phyloP scores from a whole-genome alignment of 768 basidiomycete species.

The Mrakia hoshinonis region DNA sequence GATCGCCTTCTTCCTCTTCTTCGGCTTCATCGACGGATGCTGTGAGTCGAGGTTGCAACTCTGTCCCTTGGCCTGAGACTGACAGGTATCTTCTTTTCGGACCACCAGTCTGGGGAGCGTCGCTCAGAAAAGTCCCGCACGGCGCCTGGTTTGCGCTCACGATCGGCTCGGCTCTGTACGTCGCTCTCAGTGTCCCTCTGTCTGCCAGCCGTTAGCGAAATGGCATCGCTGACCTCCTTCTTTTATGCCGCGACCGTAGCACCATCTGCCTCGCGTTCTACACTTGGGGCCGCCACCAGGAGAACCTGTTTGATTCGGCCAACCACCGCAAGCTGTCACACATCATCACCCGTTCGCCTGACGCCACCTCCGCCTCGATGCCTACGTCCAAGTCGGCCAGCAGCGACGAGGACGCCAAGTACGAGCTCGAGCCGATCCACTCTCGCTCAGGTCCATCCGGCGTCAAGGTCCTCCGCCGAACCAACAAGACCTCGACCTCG shows the following conservation, averaged over 20 bases:
- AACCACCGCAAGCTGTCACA: constrained; percentile 21
- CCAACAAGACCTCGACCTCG: too few species aligned
- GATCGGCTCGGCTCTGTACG: constrained; percentile 51
- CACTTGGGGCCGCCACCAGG: constrained; percentile 49
- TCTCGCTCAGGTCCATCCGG: constrained; percentile 59
- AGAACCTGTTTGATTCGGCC: background rate
- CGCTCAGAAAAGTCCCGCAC: constrained; percentile 45
- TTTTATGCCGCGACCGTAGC: constrained; percentile 35
- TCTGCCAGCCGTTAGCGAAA: too few species aligned
- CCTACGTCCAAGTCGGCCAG: constrained; percentile 15
- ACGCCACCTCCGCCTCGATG: constrained; percentile 21
- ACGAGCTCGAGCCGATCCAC: background rate
- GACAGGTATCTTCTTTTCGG: background rate
- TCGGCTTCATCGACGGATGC: constrained; percentile 31
- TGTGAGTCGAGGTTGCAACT: too few species aligned
- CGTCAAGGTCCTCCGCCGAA: constrained; percentile 30
- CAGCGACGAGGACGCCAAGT: constrained; percentile 33
- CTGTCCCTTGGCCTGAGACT: too few species aligned
- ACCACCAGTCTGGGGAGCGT: constrained; percentile 57
- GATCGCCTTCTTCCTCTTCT: constrained; percentile 45
- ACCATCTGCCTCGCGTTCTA: constrained; percentile 52
- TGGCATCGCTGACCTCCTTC: background rate
- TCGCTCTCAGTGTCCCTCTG: background rate
- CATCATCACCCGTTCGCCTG: constrained; percentile 29
- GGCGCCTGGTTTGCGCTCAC: constrained; percentile 65